Percentiles rank a stretch among this genome's conserved stretches.
These are phyloP conservation scores for Botrytis fabae DNA, from an alignment of 2,329 filamentous ascomycete genomes.

Conservation along the genomic window DNA sequence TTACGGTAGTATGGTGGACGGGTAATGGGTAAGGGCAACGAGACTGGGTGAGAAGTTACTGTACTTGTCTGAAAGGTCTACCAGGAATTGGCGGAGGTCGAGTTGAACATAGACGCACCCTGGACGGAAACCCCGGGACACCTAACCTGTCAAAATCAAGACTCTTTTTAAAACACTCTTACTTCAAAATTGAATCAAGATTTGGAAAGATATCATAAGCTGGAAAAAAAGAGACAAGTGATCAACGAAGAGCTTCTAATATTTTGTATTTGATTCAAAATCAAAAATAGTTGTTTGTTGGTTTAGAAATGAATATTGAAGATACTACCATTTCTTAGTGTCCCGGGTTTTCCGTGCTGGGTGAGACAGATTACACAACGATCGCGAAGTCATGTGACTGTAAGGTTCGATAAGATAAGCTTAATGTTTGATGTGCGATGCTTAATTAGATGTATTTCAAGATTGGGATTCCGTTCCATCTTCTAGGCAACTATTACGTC, in stretches of 20 bases:
- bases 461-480: background rate
- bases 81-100: background rate
- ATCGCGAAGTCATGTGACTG: background rate
- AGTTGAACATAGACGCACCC: background rate
- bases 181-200: too few relatives aligned
- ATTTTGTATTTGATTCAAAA: too few relatives aligned
- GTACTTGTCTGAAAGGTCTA: background rate
- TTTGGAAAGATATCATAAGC: too few relatives aligned
- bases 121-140: too few relatives aligned
- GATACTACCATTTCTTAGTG: too few relatives aligned
- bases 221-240: too few relatives aligned
- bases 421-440: background rate
- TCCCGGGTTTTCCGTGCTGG: too few relatives aligned
- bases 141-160: too few relatives aligned
- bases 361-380: background rate
- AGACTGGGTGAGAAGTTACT: background rate
- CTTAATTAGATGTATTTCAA: background rate
- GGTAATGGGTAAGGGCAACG: background rate
- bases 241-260: too few relatives aligned
- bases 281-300: too few relatives aligned
- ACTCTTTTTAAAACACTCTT: too few relatives aligned
- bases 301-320: too few relatives aligned
- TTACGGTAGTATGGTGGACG: background rate
- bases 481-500: slow-evolving; percentile 13
- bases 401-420: slow-evolving; percentile 2